Conservation (phyloP, 768 basidiomycete genomes). For the Lactarius trivialis region DNA sequence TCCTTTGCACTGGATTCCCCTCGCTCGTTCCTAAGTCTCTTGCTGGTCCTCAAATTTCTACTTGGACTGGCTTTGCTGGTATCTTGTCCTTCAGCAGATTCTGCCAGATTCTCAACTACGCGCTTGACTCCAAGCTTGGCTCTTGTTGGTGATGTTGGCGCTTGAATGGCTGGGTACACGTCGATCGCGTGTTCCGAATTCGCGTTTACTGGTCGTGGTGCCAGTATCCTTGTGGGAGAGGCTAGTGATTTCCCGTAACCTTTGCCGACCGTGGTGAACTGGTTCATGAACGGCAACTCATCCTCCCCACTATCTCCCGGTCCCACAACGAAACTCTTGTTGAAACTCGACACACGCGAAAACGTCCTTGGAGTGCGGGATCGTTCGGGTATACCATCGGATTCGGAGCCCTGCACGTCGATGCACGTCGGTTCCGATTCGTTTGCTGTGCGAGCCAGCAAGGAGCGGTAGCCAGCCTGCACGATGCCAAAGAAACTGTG, state of each 20-base stretch:
- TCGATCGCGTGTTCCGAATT: background rate
- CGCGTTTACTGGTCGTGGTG: background rate
- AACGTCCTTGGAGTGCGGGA: constrained; percentile 14
- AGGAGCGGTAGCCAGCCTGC: constrained; percentile 57
- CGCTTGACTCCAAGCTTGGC: background rate
- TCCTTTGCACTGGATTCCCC: background rate
- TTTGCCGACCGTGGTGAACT: constrained; percentile 14
- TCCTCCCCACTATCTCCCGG: constrained; percentile 4
- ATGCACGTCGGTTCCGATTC: constrained; percentile 8
- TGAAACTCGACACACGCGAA: constrained; percentile 15
- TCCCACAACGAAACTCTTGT: constrained; percentile 15
- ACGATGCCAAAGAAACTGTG: constrained; percentile 51
- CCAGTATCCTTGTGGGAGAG: constrained; percentile 3
- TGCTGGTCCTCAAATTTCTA: constrained; percentile 6
- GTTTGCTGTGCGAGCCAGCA: constrained; percentile 26
- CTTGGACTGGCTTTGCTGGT: background rate
- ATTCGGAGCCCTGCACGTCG: constrained; percentile 13
- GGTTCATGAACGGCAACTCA: constrained; percentile 10
- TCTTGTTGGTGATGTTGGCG: constrained; percentile 9
- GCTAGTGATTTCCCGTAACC: constrained; percentile 5
- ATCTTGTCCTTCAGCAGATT: background rate
- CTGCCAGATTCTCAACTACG: background rate
- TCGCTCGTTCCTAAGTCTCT: constrained; percentile 9
- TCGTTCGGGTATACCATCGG: constrained; percentile 12
- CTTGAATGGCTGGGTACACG: background rate